Evolutionary conservation across 768 basidiomycete genomes (phyloP), one percentile per base, ranked within the genome.

Genomic region (Collybia sp.): DNA sequence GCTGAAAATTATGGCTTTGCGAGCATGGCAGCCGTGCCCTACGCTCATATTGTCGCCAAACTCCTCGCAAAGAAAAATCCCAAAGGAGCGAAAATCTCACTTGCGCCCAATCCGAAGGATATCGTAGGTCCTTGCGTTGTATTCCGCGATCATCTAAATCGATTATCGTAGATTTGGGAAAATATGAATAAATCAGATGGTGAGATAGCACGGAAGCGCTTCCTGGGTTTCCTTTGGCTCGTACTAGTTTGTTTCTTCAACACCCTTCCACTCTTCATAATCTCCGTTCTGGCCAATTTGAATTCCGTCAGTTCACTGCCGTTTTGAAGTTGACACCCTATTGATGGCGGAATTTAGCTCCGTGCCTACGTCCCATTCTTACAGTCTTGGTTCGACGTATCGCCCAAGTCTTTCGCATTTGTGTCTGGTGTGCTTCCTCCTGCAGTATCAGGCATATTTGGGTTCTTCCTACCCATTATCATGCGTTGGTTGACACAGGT

Each of bases 351-450:
- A 33, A 45, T 45, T 46, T 52, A 84, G 79, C 64, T 88, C 42
- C 74, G 79, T 35, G 67, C 62, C 6, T 94, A 82, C 52, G 85
- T 96, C 6, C 67, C 69, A 0, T 93, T 94, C 71, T 70, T 98
- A 15, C 59, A 77, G n/a, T 32, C 50, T 1, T 97, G 95, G 93
- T 72, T 75, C 30, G 54, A 70, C 4, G 61, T 75, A 0, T 90
- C 88, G 2, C 72, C 75, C 0, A 67, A 53, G 17, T 75, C 85
- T 1, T 97, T 98, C 64, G 82, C 90, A 0, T 63, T 96, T 50
- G 72, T 93, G 32, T 93, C 92, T 60, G 93, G 94, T 85, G 84
- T 97, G 30, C 70, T 97, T 15, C 96, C 96, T 2, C 91, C 96
- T 0, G 72, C 88, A 0, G 80, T 98, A 32, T 89, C 91, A 6